A percentile compares a stretch with the other conserved stretches of the same genome.
These are phyloP conservation scores for Hordeum vulgare DNA, from an alignment of 176 grass and related monocot genomes.

Conservation along the genomic window MorexV3_pseudomolecules_assembly NC_058523.1:327741395-327741894, in stretches of 20 bases:
- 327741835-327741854: too few species aligned
- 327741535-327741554: slow-evolving; percentile 48
- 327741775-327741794: too few species aligned
- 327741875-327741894: too few species aligned
- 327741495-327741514: slow-evolving; percentile 41
- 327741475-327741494: neutral
- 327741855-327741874: too few species aligned
- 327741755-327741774: too few species aligned
- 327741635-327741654: neutral
- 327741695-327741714: too few species aligned
- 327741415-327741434: neutral
- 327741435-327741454: neutral
- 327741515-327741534: slow-evolving; percentile 49
- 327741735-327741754: too few species aligned
- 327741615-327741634: neutral
- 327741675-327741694: too few species aligned
- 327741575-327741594: neutral
- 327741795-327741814: too few species aligned
- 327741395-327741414: slow-evolving; percentile 8
- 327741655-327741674: neutral
- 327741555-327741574: slow-evolving; percentile 7
- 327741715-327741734: too few species aligned
- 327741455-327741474: neutral
- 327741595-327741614: neutral
- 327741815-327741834: too few species aligned